Percentiles rank a stretch among this genome's conserved stretches.
Conservation (phyloP, 163 green algal species). For the Coccomyxa subellipsoidea region DNA sequence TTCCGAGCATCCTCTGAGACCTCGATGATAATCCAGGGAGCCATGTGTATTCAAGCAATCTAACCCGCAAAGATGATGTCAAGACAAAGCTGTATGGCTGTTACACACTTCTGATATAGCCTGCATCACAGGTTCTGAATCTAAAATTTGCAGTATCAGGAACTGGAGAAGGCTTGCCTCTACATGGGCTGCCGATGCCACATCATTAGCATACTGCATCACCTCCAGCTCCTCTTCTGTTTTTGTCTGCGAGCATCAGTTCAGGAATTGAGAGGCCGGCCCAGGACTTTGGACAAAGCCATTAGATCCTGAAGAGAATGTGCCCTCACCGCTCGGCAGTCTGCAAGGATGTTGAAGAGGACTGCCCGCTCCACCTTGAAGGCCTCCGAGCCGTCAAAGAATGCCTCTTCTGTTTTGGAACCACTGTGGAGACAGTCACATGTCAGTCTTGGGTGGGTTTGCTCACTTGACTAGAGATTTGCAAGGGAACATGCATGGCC, state of each 20-base stretch:
- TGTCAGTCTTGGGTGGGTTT: too few species aligned
- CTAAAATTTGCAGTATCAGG: too few species aligned
- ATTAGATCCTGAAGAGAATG: not conserved
- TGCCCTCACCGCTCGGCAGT: constrained; percentile 57
- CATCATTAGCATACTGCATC: constrained; percentile 71
- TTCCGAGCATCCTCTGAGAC: too few species aligned
- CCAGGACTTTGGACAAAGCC: not conserved
- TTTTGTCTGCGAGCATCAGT: constrained; percentile 72
- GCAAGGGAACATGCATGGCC: too few species aligned
- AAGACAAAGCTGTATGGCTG: not conserved
- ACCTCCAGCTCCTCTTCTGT: constrained; percentile 66
- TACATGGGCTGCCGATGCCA: constrained; percentile 72
- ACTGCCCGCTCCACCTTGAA: constrained; percentile 50
- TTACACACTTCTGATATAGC: too few species aligned
- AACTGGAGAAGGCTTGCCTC: constrained; percentile 32
- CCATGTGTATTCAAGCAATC: too few species aligned
- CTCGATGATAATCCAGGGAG: too few species aligned
- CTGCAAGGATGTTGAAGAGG: constrained; percentile 58
- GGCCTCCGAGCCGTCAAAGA: constrained; percentile 42
- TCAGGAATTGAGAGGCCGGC: not conserved
- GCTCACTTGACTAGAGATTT: too few species aligned
- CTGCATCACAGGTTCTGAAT: too few species aligned
- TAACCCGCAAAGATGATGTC: too few species aligned
- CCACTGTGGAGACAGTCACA: constrained; percentile 34
- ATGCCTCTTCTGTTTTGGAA: constrained; percentile 12